Conservation (phyloP, 2,329 filamentous ascomycete species). For the Botrytis galanthina region DNA sequence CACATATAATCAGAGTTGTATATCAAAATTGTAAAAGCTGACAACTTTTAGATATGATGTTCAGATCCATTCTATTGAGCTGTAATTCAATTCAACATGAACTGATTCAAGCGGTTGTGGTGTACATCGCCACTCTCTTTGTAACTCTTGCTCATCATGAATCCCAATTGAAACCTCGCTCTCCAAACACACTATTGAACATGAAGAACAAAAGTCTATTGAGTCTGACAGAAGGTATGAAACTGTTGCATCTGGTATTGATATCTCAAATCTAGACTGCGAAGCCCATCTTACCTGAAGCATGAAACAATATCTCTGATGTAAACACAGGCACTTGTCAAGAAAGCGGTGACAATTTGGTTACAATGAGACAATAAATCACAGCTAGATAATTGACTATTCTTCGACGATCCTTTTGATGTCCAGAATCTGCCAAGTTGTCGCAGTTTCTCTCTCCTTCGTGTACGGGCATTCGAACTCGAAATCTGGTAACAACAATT, state of each 20-base stretch:
- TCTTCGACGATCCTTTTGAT: not conserved
- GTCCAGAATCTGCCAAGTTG: not conserved
- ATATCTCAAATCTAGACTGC: not conserved
- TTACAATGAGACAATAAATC: not conserved
- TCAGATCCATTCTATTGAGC: not conserved
- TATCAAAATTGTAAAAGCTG: not conserved
- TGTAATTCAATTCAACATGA: not conserved
- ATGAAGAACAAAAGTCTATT: not conserved
- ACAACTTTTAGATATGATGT: not conserved
- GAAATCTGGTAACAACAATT: not conserved
- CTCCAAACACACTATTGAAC: not conserved
- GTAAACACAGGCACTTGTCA: not conserved
- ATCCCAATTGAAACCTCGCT: not conserved
- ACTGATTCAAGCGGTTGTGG: no score
- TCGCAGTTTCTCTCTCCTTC: not conserved
- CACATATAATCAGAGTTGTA: not conserved
- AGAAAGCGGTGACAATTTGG: not conserved
- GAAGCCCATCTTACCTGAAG: not conserved
- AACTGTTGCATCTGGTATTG: not conserved
- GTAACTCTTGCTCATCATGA: no score
- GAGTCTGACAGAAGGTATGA: not conserved
- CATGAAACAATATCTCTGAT: not conserved
- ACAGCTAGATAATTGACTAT: not conserved
- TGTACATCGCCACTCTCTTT: not conserved
- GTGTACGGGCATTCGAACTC: not conserved